phyloP scores from a whole-genome alignment of 345 rosid genomes.

The Salix udensis region DNA sequence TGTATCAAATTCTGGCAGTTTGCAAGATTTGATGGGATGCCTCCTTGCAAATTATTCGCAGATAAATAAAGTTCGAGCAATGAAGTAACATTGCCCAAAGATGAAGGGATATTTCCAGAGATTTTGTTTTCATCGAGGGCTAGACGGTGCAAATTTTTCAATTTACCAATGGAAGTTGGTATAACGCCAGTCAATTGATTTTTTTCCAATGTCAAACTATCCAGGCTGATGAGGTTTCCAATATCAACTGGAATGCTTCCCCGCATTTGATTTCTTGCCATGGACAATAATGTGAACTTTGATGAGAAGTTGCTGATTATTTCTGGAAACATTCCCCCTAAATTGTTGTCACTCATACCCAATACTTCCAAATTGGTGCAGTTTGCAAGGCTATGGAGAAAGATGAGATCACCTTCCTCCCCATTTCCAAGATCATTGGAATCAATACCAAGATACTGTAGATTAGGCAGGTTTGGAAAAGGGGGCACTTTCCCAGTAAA shows the following conservation, averaged over 20 bases:
- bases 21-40: slow-evolving; percentile 2
- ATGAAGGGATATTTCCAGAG: slow-evolving; percentile 9
- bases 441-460: not conserved
- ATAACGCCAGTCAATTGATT: slow-evolving; percentile 15
- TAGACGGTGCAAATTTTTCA: not conserved
- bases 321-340: slow-evolving; percentile 6
- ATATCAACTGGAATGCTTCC: slow-evolving; percentile 7
- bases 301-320: slow-evolving; percentile 11
- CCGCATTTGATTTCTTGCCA: not conserved
- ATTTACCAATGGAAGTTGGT: not conserved
- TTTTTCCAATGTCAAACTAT: not conserved
- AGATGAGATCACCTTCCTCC: slow-evolving; percentile 1
- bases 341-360: not conserved
- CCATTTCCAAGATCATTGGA: not conserved
- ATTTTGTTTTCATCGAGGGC: not conserved
- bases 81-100: not conserved
- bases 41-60: slow-evolving; percentile 8
- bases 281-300: fast-evolving
- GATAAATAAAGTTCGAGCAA: not conserved
- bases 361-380: not conserved
- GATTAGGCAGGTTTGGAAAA: slow-evolving; percentile 1
- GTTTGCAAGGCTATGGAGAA: slow-evolving; percentile 6
- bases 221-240: slow-evolving; percentile 22
- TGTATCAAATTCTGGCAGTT: not conserved
- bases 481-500: slow-evolving; percentile 12